These are phyloP conservation scores for Trichoderma virens DNA, from an alignment of 495 filamentous ascomycete genomes.

Conservation along the genomic window DNA sequence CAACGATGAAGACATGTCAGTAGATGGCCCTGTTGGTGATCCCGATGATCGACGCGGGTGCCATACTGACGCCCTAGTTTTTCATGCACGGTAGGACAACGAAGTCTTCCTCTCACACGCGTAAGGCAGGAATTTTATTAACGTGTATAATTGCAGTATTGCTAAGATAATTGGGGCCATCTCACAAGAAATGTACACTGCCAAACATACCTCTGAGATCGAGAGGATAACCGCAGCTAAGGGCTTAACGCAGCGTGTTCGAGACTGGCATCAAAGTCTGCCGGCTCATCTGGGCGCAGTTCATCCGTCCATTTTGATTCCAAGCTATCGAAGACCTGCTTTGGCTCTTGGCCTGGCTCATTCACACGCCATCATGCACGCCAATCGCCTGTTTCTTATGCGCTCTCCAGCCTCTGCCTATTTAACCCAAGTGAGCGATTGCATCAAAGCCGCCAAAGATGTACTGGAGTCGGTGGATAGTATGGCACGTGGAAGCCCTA, in stretches of 20 bases:
- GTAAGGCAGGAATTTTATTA: background rate
- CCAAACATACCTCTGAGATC: conserved; percentile 3
- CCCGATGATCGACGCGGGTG: conserved; percentile 13
- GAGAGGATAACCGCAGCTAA: conserved; percentile 15
- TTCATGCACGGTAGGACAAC: conserved; percentile 18
- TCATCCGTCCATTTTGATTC: conserved; percentile 19
- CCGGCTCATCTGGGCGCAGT: conserved; percentile 18
- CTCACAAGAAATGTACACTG: conserved; percentile 20
- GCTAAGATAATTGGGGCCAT: conserved; percentile 17
- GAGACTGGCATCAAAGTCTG: conserved; percentile 18
- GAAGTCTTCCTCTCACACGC: background rate
- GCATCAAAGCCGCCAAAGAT: background rate
- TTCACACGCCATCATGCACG: conserved; percentile 22
- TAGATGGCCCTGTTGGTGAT: conserved; percentile 9
- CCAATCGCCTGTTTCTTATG: conserved; percentile 21
- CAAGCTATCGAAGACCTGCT: conserved; percentile 19
- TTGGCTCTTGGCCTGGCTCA: conserved; percentile 21
- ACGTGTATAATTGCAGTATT: conserved; percentile 11
- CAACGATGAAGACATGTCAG: conserved; percentile 21
- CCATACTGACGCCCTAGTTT: conserved; percentile 19
- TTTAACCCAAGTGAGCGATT: background rate
- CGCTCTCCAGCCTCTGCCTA: background rate
- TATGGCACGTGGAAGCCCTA: background rate
- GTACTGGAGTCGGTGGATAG: background rate
- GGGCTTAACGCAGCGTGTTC: conserved; percentile 14